Evolutionary conservation across 129 eudicot genomes (phyloP).

Genomic region (Cynara cardunculus): DNA sequence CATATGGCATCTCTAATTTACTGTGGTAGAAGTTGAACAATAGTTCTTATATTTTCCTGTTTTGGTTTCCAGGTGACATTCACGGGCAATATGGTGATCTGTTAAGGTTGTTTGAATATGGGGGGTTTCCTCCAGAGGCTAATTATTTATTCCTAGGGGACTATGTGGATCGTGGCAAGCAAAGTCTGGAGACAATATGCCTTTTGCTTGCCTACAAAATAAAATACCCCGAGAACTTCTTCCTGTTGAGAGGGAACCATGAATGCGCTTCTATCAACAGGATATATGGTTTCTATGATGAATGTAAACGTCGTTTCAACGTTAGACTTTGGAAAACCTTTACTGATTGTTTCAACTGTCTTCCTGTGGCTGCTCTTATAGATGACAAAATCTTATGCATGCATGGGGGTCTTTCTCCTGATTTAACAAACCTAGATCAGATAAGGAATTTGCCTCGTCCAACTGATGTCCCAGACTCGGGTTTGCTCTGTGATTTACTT

Average conservation of each 20-base stretch:
- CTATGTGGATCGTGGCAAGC: constrained; percentile 76
- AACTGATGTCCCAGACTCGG: constrained; percentile 74
- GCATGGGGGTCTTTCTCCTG: constrained; percentile 83
- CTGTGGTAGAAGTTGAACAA: background rate
- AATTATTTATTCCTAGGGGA: constrained; percentile 70
- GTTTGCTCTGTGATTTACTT: constrained; percentile 73
- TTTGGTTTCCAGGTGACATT: constrained; percentile 53
- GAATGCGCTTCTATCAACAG: constrained; percentile 75
- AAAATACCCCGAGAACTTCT: constrained; percentile 70
- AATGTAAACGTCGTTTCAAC: constrained; percentile 73
- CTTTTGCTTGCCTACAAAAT: constrained; percentile 72
- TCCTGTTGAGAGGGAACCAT: constrained; percentile 65
- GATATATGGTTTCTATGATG: constrained; percentile 75
- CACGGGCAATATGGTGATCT: constrained; percentile 77
- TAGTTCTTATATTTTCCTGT: background rate
- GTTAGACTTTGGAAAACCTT: constrained; percentile 69
- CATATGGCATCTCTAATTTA: background rate
- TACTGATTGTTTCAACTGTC: constrained; percentile 70
- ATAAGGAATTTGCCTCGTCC: constrained; percentile 60
- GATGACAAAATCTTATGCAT: constrained; percentile 75
- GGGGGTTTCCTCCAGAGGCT: constrained; percentile 68
- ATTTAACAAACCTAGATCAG: constrained; percentile 52
- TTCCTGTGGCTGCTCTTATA: constrained; percentile 71
- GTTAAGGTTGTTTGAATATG: constrained; percentile 63
- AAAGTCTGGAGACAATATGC: constrained; percentile 69